Evolutionary conservation across 176 grass and related monocot genomes (phyloP).

Genomic region (Eleusine coracana): DNA sequence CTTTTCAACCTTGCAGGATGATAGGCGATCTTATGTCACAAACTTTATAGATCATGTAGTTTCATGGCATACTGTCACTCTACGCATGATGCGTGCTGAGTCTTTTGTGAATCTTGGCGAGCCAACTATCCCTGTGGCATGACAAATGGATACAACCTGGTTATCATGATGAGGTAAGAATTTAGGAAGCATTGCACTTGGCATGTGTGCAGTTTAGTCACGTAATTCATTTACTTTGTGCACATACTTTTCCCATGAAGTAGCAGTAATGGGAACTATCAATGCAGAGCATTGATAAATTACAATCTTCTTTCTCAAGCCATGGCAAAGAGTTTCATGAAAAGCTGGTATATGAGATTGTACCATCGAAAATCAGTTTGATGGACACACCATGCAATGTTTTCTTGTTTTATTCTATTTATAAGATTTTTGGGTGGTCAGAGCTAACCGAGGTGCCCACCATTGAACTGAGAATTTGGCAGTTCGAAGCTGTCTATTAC

Average conservation of each 20-base stretch:
- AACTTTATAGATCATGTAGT: conserved; percentile 85
- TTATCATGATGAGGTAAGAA: conserved; percentile 34
- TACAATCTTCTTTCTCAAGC: conserved; percentile 24
- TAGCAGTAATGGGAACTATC: background rate
- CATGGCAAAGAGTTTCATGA: background rate
- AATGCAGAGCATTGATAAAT: conserved; percentile 3
- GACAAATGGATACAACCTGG: conserved; percentile 16
- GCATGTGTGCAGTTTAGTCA: conserved; percentile 26
- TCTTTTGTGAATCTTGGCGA: conserved; percentile 97
- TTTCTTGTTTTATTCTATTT: background rate
- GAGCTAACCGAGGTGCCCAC: background rate
- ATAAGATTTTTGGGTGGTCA: background rate
- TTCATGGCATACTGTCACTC: conserved; percentile 82
- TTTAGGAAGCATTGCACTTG: conserved; percentile 11
- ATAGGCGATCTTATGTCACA: conserved; percentile 62
- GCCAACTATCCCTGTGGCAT: conserved; percentile 81
- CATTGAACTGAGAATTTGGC: conserved; percentile 16
- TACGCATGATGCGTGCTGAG: conserved; percentile 82
- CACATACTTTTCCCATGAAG: background rate
- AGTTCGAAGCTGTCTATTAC: background rate
- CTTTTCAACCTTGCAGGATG: conserved; percentile 62
- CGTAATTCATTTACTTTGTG: background rate
- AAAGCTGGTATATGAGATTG: background rate
- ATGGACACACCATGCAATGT: conserved; percentile 2
- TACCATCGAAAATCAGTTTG: background rate